Percentiles rank a stretch among this genome's conserved stretches.
These are phyloP conservation scores for Evernia prunastri DNA, from an alignment of 495 filamentous ascomycete species.

Conservation along the genomic window DNA sequence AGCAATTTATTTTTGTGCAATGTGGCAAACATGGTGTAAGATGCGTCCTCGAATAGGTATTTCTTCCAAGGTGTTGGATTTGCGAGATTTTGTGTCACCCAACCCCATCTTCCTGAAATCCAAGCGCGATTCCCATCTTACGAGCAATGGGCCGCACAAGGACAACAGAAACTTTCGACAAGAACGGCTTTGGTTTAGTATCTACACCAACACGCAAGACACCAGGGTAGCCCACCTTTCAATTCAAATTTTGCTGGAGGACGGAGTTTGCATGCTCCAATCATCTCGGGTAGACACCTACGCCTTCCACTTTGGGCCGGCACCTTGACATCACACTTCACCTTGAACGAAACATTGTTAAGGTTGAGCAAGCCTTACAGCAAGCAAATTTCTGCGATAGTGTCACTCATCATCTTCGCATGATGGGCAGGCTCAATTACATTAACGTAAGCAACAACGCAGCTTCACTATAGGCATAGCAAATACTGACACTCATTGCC, in stretches of 20 bases:
- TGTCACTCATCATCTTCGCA: neutral
- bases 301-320: neutral
- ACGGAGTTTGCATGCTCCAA: neutral
- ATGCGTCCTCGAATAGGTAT: neutral
- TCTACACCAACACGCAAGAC: neutral
- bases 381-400: neutral
- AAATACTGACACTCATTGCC: neutral
- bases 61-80: neutral
- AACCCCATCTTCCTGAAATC: neutral
- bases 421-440: constrained; percentile 39
- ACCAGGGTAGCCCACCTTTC: neutral
- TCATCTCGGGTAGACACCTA: neutral
- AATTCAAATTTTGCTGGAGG: neutral
- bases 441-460: constrained; percentile 30
- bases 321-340: neutral
- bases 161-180: neutral
- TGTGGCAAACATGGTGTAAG: neutral
- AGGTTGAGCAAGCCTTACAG: neutral
- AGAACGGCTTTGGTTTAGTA: neutral
- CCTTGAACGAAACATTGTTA: neutral
- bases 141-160: neutral
- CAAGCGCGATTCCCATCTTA: neutral
- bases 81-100: neutral
- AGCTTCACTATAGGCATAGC: neutral
- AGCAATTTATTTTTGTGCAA: neutral